These are phyloP conservation scores for Leptodontidium sp. DNA, from an alignment of 2,329 filamentous ascomycete genomes.

Conservation along the genomic window DNA sequence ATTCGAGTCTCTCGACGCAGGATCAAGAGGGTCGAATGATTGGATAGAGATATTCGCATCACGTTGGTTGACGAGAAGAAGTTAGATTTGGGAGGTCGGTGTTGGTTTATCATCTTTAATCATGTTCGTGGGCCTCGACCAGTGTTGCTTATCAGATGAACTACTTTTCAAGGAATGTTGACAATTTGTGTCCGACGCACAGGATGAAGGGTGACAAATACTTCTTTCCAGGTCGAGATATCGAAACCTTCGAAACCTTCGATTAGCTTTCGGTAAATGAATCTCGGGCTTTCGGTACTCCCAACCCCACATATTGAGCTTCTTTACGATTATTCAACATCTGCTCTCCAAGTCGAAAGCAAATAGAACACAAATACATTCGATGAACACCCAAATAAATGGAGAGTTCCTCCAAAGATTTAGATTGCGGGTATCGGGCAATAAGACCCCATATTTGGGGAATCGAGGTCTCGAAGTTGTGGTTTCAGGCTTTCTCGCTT, in stretches of 20 bases:
- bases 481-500: neutral
- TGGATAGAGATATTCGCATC: neutral
- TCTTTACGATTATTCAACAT: neutral
- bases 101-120: neutral
- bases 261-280: neutral
- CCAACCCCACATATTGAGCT: no score
- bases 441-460: neutral
- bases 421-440: neutral
- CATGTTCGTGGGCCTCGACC: neutral
- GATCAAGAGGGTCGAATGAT: neutral
- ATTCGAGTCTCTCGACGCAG: neutral
- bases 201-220: conserved; percentile 12
- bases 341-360: neutral
- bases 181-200: neutral
- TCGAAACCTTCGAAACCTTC: neutral
- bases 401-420: neutral
- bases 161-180: neutral
- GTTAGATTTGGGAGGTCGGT: neutral
- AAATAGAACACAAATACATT: neutral
- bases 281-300: neutral
- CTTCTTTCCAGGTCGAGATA: neutral
- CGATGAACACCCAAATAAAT: no score
- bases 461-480: neutral
- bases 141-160: neutral
- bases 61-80: neutral